Evolutionary conservation across 2,329 filamentous ascomycete genomes (phyloP).

Genomic region (Neodidymelliopsis sp.): DNA sequence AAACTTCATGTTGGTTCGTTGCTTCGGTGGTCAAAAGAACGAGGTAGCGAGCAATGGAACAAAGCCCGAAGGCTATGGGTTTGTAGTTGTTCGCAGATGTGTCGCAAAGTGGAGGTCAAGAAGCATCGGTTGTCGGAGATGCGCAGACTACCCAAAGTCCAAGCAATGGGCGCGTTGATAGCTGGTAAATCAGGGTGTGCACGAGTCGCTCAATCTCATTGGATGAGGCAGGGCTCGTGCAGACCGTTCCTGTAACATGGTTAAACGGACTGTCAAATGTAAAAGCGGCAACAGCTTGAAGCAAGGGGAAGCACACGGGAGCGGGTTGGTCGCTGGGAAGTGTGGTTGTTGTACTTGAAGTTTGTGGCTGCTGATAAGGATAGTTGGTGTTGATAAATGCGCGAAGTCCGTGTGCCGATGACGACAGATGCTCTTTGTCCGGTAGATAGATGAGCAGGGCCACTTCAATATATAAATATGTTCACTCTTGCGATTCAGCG

Average conservation of each 20-base stretch:
- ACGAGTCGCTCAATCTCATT: conserved; percentile 41
- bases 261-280: conserved; percentile 42
- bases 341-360: conserved; percentile 25
- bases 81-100: conserved; percentile 15
- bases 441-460: conserved; percentile 1
- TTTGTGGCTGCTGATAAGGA: conserved; percentile 12
- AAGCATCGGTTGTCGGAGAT: conserved; percentile 18
- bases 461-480: conserved; percentile 7
- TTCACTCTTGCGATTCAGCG: conserved; percentile 1
- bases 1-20: conserved; percentile 53
- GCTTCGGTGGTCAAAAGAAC: conserved; percentile 1
- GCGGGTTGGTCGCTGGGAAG: conserved; percentile 31
- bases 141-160: conserved; percentile 25
- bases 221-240: conserved; percentile 35
- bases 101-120: conserved; percentile 20
- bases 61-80: conserved; percentile 5
- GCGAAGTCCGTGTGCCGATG: conserved; percentile 19
- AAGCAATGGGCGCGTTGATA: conserved; percentile 29
- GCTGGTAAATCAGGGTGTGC: conserved; percentile 31
- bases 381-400: conserved; percentile 26
- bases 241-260: conserved; percentile 43
- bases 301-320: conserved; percentile 42
- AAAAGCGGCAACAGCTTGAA: conserved; percentile 34
- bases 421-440: conserved; percentile 20
- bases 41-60: conserved; percentile 1